Evolutionary conservation across 176 grass and related monocot genomes (phyloP).

Genomic region (Zizania latifolia): DNA sequence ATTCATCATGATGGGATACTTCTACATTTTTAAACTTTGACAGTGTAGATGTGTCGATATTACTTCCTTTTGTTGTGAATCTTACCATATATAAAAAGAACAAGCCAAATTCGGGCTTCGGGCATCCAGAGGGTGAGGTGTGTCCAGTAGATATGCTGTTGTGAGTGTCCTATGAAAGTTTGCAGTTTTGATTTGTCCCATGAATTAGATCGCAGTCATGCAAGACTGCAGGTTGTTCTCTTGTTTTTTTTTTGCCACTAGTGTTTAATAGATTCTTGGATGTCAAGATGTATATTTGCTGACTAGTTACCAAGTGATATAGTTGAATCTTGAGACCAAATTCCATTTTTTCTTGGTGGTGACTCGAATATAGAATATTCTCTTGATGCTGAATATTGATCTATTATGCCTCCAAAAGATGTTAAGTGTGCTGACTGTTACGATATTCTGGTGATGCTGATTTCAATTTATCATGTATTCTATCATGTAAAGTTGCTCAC

Average conservation of each 20-base stretch:
- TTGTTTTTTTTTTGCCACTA: not conserved
- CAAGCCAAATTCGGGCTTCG: not conserved
- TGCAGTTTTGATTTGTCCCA: not conserved
- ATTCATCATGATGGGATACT: not conserved
- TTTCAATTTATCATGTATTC: not conserved
- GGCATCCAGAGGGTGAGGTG: not conserved
- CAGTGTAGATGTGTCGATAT: not conserved
- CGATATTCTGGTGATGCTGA: not conserved
- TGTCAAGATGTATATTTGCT: not conserved
- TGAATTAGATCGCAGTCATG: not conserved
- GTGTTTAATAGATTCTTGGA: not conserved
- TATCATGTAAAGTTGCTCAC: not conserved
- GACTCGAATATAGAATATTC: conserved; percentile 4
- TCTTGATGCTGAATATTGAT: not conserved
- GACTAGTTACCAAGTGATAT: not conserved
- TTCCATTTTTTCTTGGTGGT: conserved; percentile 1
- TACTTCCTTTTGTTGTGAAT: not conserved
- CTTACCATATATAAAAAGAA: not conserved
- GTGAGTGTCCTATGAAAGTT: not conserved
- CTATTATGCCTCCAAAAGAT: not conserved
- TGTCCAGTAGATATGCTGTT: not conserved
- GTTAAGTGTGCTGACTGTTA: conserved; percentile 1
- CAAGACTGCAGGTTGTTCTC: not conserved
- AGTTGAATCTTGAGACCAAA: not conserved
- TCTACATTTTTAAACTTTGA: not conserved